These are phyloP conservation scores for Leptodermis oblonga DNA, from an alignment of 257 asterid species.

Conservation along the genomic window DNA sequence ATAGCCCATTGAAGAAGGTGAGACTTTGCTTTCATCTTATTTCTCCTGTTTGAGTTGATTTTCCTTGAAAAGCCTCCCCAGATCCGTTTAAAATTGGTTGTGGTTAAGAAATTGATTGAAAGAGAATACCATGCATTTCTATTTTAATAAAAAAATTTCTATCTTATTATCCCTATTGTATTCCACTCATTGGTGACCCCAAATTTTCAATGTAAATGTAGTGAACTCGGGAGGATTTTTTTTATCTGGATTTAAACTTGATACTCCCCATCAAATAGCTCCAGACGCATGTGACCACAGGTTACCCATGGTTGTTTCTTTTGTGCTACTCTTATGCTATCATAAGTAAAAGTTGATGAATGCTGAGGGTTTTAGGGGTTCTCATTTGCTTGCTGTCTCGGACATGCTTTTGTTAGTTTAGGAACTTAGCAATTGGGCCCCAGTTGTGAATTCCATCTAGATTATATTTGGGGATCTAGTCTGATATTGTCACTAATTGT, in stretches of 20 bases:
- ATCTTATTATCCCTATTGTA: neutral
- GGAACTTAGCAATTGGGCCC: too few species aligned
- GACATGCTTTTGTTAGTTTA: neutral
- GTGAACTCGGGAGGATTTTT: too few species aligned
- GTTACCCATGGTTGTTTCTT: neutral
- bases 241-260: neutral
- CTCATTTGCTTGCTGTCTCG: neutral
- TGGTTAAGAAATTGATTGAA: neutral
- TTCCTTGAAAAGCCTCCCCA: neutral
- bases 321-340: neutral
- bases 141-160: neutral
- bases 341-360: neutral
- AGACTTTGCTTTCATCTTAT: conserved; percentile 29
- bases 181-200: too few species aligned
- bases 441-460: too few species aligned
- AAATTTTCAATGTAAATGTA: neutral
- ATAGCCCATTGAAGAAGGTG: conserved; percentile 78
- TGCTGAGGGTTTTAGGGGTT: neutral
- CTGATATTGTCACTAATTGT: too few species aligned
- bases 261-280: neutral
- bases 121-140: neutral
- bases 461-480: too few species aligned
- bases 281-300: neutral
- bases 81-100: neutral
- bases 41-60: conserved; percentile 16